These are phyloP conservation scores for Pyricularia sp. DNA, from an alignment of 2,329 filamentous ascomycete species.

Conservation along the genomic window DNA sequence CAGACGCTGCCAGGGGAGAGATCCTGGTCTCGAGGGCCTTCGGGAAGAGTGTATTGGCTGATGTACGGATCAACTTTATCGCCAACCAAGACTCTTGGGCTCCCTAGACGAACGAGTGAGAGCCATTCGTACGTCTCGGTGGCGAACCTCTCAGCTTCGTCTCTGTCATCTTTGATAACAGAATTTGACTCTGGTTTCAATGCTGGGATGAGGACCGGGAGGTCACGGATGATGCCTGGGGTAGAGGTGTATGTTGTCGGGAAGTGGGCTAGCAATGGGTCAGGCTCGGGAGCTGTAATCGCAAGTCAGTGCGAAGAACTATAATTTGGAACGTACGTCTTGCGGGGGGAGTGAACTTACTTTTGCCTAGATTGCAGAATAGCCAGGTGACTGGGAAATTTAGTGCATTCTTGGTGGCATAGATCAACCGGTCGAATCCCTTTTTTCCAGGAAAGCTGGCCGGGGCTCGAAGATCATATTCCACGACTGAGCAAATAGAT, in stretches of 20 bases:
- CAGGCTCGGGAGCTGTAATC: slow-evolving; percentile 29
- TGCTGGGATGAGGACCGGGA: slow-evolving; percentile 18
- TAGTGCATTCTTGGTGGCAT: slow-evolving; percentile 69
- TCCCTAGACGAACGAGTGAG: slow-evolving; percentile 50
- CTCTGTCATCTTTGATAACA: slow-evolving; percentile 23
- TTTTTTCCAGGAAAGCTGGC: slow-evolving; percentile 77
- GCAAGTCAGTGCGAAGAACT: neutral
- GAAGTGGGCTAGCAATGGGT: slow-evolving; percentile 33
- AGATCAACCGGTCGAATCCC: slow-evolving; percentile 63
- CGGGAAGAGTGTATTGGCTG: slow-evolving; percentile 51
- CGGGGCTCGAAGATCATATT: slow-evolving; percentile 58
- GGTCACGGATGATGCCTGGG: slow-evolving; percentile 16
- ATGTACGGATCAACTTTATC: slow-evolving; percentile 58
- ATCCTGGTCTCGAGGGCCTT: slow-evolving; percentile 6
- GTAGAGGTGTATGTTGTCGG: slow-evolving; percentile 28
- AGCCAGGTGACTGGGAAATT: slow-evolving; percentile 60
- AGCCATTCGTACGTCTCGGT: slow-evolving; percentile 63
- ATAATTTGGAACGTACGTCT: neutral
- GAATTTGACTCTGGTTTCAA: slow-evolving; percentile 18
- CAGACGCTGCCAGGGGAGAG: slow-evolving; percentile 18
- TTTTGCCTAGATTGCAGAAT: slow-evolving; percentile 48
- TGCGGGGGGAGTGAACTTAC: slow-evolving; percentile 16
- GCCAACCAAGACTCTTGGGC: slow-evolving; percentile 42
- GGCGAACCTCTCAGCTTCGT: slow-evolving; percentile 48
- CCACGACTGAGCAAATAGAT: slow-evolving; percentile 44